These are phyloP conservation scores for Phytophthora citrophthora DNA, from an alignment of 352 stramenopile species.

Conservation along the genomic window DNA sequence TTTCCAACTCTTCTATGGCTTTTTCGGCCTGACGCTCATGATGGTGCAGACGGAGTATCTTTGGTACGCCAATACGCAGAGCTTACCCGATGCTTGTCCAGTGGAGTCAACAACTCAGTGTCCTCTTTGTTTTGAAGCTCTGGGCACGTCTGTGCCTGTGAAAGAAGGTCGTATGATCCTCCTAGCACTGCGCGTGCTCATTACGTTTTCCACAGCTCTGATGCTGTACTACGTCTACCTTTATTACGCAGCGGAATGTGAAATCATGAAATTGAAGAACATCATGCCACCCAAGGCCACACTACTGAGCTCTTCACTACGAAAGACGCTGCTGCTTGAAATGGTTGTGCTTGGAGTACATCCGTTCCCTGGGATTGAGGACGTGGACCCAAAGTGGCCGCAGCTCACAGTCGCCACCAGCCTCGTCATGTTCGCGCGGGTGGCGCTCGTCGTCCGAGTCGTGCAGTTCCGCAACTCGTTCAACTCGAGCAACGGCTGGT, in stretches of 20 bases:
- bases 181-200: slow-evolving; percentile 65
- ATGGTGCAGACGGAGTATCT: slow-evolving; percentile 79
- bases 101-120: slow-evolving; percentile 44
- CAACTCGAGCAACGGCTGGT: slow-evolving; percentile 85
- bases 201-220: slow-evolving; percentile 67
- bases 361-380: slow-evolving; percentile 73
- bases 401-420: slow-evolving; percentile 63
- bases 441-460: slow-evolving; percentile 61
- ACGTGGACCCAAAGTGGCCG: slow-evolving; percentile 64
- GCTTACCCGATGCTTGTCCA: slow-evolving; percentile 39
- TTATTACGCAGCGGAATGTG: slow-evolving; percentile 71
- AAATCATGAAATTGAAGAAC: slow-evolving; percentile 86
- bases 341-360: slow-evolving; percentile 61
- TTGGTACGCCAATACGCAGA: slow-evolving; percentile 67
- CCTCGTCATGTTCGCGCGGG: slow-evolving; percentile 65
- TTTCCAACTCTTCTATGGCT: slow-evolving; percentile 75
- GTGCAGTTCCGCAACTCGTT: slow-evolving; percentile 74
- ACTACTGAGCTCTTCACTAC: slow-evolving; percentile 64
- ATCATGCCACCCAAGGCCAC: slow-evolving; percentile 74
- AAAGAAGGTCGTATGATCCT: slow-evolving; percentile 69
- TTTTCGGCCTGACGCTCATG: slow-evolving; percentile 77
- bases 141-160: slow-evolving; percentile 43
- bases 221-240: slow-evolving; percentile 75
- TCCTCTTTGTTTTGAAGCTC: slow-evolving; percentile 41
- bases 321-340: slow-evolving; percentile 53